Evolutionary conservation across 768 basidiomycete species (phyloP).

Genomic region (Rhodotorula paludigena): DNA sequence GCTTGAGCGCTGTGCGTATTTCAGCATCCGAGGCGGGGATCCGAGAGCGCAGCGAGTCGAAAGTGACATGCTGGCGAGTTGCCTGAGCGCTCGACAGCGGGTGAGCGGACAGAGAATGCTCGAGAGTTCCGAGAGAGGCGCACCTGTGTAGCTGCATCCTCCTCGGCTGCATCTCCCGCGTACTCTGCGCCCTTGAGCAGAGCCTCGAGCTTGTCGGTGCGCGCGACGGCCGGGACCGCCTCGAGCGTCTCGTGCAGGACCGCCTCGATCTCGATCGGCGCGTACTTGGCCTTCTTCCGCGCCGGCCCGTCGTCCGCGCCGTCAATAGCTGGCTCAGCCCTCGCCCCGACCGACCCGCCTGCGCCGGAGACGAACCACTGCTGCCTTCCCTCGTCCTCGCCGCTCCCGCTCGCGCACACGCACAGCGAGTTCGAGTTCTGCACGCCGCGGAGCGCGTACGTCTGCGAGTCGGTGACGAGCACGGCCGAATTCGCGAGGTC

Average conservation of each 20-base stretch:
- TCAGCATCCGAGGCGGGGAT: constrained; percentile 82
- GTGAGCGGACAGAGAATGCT: neutral
- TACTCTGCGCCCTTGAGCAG: constrained; percentile 72
- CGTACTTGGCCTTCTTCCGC: constrained; percentile 42
- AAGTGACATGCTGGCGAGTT: constrained; percentile 53
- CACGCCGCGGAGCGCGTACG: constrained; percentile 79
- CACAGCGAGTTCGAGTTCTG: constrained; percentile 74
- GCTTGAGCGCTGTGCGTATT: constrained; percentile 59
- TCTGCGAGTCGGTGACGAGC: constrained; percentile 72
- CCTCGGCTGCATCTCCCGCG: constrained; percentile 47
- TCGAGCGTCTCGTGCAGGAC: constrained; percentile 80
- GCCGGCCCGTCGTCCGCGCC: constrained; percentile 7
- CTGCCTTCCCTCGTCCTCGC: neutral
- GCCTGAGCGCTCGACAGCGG: constrained; percentile 34
- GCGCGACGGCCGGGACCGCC: constrained; percentile 69
- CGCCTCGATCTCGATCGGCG: constrained; percentile 65
- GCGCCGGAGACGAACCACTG: constrained; percentile 11
- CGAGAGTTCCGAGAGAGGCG: neutral
- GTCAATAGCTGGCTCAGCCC: neutral
- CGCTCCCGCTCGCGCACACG: constrained; percentile 7
- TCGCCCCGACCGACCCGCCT: constrained; percentile 42
- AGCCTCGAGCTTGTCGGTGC: constrained; percentile 59
- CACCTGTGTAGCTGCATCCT: neutral
- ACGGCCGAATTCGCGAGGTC: constrained; percentile 77
- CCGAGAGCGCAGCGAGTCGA: constrained; percentile 59